Percentiles rank a stretch among this genome's conserved stretches.
phyloP scores from a whole-genome alignment of 345 rosid species.

The Fremontodendron californicum region DNA sequence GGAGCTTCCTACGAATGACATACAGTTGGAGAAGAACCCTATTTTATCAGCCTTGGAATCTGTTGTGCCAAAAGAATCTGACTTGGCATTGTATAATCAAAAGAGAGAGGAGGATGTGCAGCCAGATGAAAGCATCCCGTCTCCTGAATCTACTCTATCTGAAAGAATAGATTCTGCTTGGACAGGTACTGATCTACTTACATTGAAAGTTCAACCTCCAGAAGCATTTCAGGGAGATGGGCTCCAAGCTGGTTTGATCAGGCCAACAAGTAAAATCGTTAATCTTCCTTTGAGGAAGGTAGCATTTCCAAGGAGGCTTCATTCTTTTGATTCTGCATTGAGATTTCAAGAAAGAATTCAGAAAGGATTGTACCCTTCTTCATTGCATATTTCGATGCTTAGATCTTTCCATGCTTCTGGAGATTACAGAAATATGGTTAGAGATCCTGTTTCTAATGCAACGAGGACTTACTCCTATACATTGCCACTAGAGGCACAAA shows the following conservation, averaged over 20 bases:
- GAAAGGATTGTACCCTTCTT: slow-evolving; percentile 60
- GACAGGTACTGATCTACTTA: slow-evolving; percentile 67
- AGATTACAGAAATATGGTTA: slow-evolving; percentile 69
- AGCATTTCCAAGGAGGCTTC: slow-evolving; percentile 55
- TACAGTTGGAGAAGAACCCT: slow-evolving; percentile 23
- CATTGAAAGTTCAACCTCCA: slow-evolving; percentile 29
- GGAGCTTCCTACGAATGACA: slow-evolving; percentile 27
- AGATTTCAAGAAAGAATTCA: slow-evolving; percentile 55
- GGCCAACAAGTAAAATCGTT: slow-evolving; percentile 24
- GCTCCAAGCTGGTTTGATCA: slow-evolving; percentile 24
- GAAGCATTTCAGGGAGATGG: slow-evolving; percentile 36
- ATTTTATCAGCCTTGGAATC: slow-evolving; percentile 17
- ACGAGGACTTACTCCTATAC: slow-evolving; percentile 56
- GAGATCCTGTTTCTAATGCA: slow-evolving; percentile 69
- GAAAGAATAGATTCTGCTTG: slow-evolving; percentile 98
- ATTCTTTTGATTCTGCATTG: slow-evolving; percentile 86
- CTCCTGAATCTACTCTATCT: slow-evolving; percentile 60
- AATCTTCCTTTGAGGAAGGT: slow-evolving; percentile 46
- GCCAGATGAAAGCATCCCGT: slow-evolving; percentile 36
- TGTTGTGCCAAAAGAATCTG: slow-evolving; percentile 27
- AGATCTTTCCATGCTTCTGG: slow-evolving; percentile 91
- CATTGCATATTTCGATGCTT: slow-evolving; percentile 50
- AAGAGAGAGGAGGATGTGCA: slow-evolving; percentile 34
- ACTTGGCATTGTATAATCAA: slow-evolving; percentile 22
- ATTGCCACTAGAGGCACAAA: slow-evolving; percentile 66